Conservation (phyloP, 805 yeast species). For the Candida ponderosae region DNA sequence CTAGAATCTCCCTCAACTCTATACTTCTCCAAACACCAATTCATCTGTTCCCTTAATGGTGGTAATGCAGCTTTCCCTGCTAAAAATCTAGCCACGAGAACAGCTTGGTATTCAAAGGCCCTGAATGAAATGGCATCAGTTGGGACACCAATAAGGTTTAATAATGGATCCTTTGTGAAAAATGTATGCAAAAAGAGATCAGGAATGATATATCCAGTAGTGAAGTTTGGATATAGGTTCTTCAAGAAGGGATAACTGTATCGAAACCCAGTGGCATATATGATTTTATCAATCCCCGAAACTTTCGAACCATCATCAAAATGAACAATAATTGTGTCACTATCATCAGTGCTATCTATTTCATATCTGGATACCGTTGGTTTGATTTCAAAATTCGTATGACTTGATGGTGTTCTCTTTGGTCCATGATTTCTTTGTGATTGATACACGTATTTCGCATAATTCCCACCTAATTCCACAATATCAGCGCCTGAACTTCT, state of each 20-base stretch:
- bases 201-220: conserved; percentile 21
- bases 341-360: conserved; percentile 19
- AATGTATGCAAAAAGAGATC: conserved; percentile 27
- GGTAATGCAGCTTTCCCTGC: conserved; percentile 26
- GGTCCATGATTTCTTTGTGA: conserved; percentile 34
- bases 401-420: conserved; percentile 24
- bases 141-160: conserved; percentile 30
- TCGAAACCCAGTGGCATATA: conserved; percentile 70
- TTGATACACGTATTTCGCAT: conserved; percentile 8
- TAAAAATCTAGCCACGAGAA: conserved; percentile 25
- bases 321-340: conserved; percentile 18
- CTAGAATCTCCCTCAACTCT: conserved; percentile 21
- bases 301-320: conserved; percentile 39
- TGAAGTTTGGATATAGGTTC: conserved; percentile 15
- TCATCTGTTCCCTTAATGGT: conserved; percentile 18
- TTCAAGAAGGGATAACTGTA: conserved; percentile 49
- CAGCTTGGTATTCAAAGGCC: conserved; percentile 34
- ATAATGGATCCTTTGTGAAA: conserved; percentile 23
- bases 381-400: conserved; percentile 25
- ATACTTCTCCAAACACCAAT: conserved; percentile 24
- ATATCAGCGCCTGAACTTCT: conserved; percentile 63
- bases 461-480: conserved; percentile 20
- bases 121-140: conserved; percentile 31
- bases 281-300: conserved; percentile 38
- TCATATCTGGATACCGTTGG: conserved; percentile 29